Conservation (phyloP, 306 rosid species). For the Lablab purpureus region DNA sequence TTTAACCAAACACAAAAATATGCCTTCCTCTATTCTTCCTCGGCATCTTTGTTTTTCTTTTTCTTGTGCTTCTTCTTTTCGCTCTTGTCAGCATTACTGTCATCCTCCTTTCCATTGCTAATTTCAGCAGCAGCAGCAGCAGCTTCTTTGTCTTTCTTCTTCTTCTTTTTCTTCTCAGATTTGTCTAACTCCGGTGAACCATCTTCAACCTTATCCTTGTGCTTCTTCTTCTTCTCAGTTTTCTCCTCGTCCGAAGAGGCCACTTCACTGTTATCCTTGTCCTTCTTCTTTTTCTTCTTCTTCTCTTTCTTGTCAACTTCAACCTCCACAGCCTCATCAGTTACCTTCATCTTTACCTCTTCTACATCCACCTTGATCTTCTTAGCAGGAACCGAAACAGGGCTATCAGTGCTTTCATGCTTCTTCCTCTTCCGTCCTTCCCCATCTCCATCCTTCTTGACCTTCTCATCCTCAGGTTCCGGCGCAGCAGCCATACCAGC, state of each 20-base stretch:
- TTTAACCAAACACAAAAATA: conserved; percentile 21
- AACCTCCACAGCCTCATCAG: conserved; percentile 42
- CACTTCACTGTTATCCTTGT: conserved; percentile 46
- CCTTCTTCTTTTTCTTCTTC: conserved; percentile 66
- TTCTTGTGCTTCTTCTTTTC: conserved; percentile 73
- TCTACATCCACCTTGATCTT: conserved; percentile 50
- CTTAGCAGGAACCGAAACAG: conserved; percentile 55
- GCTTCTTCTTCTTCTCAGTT: conserved; percentile 59
- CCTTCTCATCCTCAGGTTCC: conserved; percentile 36
- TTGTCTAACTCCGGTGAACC: conserved; percentile 58
- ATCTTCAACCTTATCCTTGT: conserved; percentile 55
- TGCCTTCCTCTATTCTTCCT: conserved; percentile 54
- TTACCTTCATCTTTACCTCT: conserved; percentile 41
- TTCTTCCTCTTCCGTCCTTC: conserved; percentile 61
- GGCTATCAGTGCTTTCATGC: conserved; percentile 52
- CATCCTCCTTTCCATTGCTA: conserved; percentile 43
- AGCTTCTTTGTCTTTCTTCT: conserved; percentile 56
- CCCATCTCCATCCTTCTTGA: conserved; percentile 38
- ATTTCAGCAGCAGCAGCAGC: conserved; percentile 28
- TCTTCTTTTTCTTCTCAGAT: conserved; percentile 77
- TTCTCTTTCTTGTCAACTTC: conserved; percentile 64
- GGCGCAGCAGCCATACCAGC: conserved; percentile 66
- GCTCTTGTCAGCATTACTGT: conserved; percentile 55
- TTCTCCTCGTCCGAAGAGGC: conserved; percentile 55
- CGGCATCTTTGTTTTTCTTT: conserved; percentile 60